A percentile compares a stretch with the other conserved stretches of the same genome.
Evolutionary conservation across 2,329 filamentous ascomycete species (phyloP).

Genomic region (Verticillium nonalfalfae): DNA sequence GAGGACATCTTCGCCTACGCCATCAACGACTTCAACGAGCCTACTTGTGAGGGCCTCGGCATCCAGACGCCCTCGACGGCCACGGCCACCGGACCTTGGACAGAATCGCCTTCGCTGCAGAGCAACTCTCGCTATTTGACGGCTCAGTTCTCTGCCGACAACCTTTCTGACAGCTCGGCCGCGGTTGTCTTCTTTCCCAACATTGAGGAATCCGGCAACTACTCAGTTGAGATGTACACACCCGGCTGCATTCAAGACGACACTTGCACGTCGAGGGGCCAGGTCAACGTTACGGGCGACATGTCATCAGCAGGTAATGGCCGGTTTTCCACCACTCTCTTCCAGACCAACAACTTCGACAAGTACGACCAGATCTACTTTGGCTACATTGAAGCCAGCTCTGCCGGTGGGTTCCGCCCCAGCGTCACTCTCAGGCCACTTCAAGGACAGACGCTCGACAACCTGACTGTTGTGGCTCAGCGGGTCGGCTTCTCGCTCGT

Average conservation of each 20-base stretch:
- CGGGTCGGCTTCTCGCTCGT: constrained; percentile 71
- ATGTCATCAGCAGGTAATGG: constrained; percentile 47
- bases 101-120: constrained; percentile 55
- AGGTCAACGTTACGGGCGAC: constrained; percentile 72
- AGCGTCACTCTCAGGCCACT: constrained; percentile 71
- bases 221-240: constrained; percentile 85
- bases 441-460: constrained; percentile 51
- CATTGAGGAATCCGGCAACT: constrained; percentile 84
- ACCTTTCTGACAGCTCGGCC: constrained; percentile 51
- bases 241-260: constrained; percentile 80
- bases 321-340: constrained; percentile 58
- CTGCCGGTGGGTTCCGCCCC: constrained; percentile 63
- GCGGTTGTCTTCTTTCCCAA: constrained; percentile 77
- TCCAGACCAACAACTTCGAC: constrained; percentile 91
- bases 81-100: constrained; percentile 70
- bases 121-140: constrained; percentile 75
- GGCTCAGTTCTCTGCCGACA: constrained; percentile 47
- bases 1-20: constrained; percentile 83
- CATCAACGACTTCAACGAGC: constrained; percentile 82
- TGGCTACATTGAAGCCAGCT: constrained; percentile 73
- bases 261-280: constrained; percentile 69
- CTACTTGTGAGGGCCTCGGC: constrained; percentile 58
- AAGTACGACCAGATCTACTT: constrained; percentile 94
- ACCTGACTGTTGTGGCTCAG: constrained; percentile 81
- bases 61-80: constrained; percentile 59